A percentile compares a stretch with the other conserved stretches of the same genome.
Evolutionary conservation across 805 yeast species (phyloP).

Genomic region (Cephaloascus albidus): DNA sequence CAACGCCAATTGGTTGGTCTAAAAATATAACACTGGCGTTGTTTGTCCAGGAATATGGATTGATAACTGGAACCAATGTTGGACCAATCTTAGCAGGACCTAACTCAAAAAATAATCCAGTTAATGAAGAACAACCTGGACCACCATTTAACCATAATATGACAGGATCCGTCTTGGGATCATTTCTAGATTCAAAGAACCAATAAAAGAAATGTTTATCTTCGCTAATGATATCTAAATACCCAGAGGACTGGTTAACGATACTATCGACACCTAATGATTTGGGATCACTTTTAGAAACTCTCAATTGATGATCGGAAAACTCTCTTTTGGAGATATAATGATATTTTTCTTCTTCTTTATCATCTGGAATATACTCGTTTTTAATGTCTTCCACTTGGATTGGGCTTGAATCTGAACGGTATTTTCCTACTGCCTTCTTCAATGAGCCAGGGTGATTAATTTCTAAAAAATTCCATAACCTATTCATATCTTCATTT

Average conservation of each 20-base stretch:
- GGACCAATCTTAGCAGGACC: conserved; percentile 77
- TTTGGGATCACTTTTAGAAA: background rate
- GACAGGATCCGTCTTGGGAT: conserved; percentile 79
- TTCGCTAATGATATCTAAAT: conserved; percentile 55
- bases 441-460: background rate
- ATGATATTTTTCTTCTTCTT: background rate
- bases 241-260: conserved; percentile 71
- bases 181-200: conserved; percentile 87
- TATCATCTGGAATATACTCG: background rate
- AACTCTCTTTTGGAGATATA: background rate
- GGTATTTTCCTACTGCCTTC: background rate
- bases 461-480: background rate
- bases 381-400: background rate
- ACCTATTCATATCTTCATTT: background rate
- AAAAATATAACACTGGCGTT: conserved; percentile 86
- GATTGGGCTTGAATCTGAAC: background rate
- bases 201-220: conserved; percentile 88
- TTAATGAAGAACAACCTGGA: conserved; percentile 90
- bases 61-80: conserved; percentile 57
- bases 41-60: conserved; percentile 85
- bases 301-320: background rate
- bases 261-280: conserved; percentile 43
- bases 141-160: conserved; percentile 91
- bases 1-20: conserved; percentile 93
- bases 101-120: conserved; percentile 84